Evolutionary conservation across 208 protist species (phyloP), one percentile per base, ranked within the genome.

Genomic region (Hexamita inflata): DNA sequence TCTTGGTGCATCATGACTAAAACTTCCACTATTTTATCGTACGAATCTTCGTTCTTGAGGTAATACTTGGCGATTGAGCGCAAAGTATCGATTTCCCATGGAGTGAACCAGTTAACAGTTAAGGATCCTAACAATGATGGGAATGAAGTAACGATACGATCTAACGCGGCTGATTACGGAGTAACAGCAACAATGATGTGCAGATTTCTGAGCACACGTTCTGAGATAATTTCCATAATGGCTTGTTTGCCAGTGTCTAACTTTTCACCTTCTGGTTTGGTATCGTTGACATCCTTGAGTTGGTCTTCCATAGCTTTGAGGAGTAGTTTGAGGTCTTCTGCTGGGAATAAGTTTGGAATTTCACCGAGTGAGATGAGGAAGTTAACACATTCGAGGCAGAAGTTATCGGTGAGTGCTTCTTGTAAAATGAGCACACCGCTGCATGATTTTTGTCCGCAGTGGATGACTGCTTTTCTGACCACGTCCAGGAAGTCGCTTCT

Each of bases 361-460:
- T 98, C 94, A 66, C 94, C 94, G 7, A 89, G 90, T 66, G 94
- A 94, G 0, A 98, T 85, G 85, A 98, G 94, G 86, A 96, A 97
- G 87, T 98, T 98, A 84, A 98, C 95, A 65, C 95, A 86, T 87
- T 98, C 94, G 11, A 98, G 83, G 78, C 97, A 97, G 45, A 90
- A 87, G 78, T 97, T 92, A 78, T 96, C 85, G 76, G 92, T 93
- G 30, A 98, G 94, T 42, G 87, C 87, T 80, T 98, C 94, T 76
- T 92, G 95, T 80, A 98, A 97, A 1, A 98, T 83, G 75, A 98
- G 98, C 0, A 95, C 88, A 57, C 92, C 84, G 77, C 87, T 83
- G 82, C 96, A 87, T 40, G 92, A 85, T 30, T 81, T 89, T 34
- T 92, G 85, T 67, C 88, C 89, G 28, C 91, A 79, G 75, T 90